Base-by-base conservation (phyloP, 176 grass and related monocot genomes). In the Tillandsia fasciculata region DNA sequence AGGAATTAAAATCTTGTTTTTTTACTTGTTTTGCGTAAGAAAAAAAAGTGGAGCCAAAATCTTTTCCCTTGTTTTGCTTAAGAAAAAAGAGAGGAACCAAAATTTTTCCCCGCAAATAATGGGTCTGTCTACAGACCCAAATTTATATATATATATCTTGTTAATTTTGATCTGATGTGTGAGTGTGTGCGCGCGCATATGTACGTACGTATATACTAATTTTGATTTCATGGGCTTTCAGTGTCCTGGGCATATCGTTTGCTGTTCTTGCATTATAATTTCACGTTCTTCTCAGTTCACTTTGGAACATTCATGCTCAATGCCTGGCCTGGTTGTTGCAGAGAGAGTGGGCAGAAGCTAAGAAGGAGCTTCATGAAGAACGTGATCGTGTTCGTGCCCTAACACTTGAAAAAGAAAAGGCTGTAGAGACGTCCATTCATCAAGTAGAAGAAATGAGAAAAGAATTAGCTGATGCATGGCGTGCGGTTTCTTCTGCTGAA, bases 321-420 rank as follows among this genome's bases (percentile, higher is more conserved):
- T 61, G 6, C 7, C 2, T 15, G 10, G 5, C 22, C 56, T 61
- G 7, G 17, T 61, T 64, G 81, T 54, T 83, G 52, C 67, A 99
- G 94, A 89, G 83, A 77, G 94, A 99, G 64, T 99, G 94, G 94
- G 94, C 94, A 67, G 89, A 99, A 71, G 68, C 84, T 70, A 99
- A 93, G 61, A 90, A 87, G 71, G 94, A 99, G 69, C 82, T 93
- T 85, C 94, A 99, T 77, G 94, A 93, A 73, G 86, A 93, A 66
- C 72, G 84, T 7, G 94, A 99, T 85, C 87, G 81, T 70, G 87
- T 90, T 72, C 89, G 89, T 20, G 70, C 81, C 71, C 64, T 99
- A 54, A 84, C 87, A 64, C 82, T 86, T 70, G 89, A 90, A 20
- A 99, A 88, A 75, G 84, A 93, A 84, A 99, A 77, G 63, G 54